phyloP scores from a whole-genome alignment of 352 stramenopile species.

The Phytophthora constricta region DNA sequence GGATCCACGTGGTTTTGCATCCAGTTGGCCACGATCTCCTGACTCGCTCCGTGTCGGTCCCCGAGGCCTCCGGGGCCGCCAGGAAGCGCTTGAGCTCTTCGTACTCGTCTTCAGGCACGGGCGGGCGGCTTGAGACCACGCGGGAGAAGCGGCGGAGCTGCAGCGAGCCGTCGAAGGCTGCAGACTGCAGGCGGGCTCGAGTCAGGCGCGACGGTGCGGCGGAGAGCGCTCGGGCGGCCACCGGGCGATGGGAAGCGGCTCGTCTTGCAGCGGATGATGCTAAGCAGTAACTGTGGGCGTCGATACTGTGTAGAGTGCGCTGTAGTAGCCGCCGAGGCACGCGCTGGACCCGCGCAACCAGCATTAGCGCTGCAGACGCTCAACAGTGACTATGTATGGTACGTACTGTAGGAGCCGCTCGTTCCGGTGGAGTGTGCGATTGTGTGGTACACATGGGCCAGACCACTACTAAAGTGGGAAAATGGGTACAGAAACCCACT shows the following conservation, averaged over 20 bases:
- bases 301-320: constrained; percentile 22
- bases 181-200: constrained; percentile 1
- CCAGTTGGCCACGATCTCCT: constrained; percentile 54
- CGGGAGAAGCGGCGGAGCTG: constrained; percentile 30
- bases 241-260: constrained; percentile 8
- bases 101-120: constrained; percentile 55
- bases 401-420: constrained; percentile 6
- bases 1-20: constrained; percentile 71
- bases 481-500: too few species aligned
- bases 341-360: constrained; percentile 19
- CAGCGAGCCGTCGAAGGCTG: constrained; percentile 1
- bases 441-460: constrained; percentile 21
- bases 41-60: constrained; percentile 36
- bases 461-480: too few species aligned
- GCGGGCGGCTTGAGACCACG: constrained; percentile 9
- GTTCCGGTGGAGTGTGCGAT: constrained; percentile 14
- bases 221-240: constrained; percentile 11
- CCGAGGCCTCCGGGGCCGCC: constrained; percentile 45
- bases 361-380: constrained; percentile 20
- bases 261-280: constrained; percentile 5
- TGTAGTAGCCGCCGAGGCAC: constrained; percentile 26
- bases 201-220: constrained; percentile 3
- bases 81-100: constrained; percentile 72
- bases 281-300: background rate
- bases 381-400: constrained; percentile 27